Base-by-base conservation (phyloP, 495 filamentous ascomycete species). In the Neurospora sp. region DNA sequence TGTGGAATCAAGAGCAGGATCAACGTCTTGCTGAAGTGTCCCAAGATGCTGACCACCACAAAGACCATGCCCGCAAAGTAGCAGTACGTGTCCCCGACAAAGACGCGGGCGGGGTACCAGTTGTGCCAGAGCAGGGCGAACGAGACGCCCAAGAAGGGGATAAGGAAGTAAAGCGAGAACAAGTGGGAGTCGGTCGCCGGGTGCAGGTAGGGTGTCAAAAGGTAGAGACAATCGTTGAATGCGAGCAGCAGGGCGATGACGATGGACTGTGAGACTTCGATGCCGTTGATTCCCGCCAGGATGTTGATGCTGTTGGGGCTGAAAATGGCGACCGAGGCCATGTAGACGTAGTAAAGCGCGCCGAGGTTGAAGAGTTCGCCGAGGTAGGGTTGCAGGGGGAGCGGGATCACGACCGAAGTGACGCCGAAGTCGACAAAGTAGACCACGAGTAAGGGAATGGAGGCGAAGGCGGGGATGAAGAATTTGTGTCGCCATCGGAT, bases 31-130 rank as follows among this genome's bases (percentile, higher is more conserved):
- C 92, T 94, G 82, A 99, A 99, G 82, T 99, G 96, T 1, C 96
- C 96, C 31, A 97, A 84, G 73, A 99, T 97, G 68, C 93, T 93
- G 73, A 98, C 96, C 70, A 98, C 94, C 20, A 94, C 96, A 77
- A 99, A 98, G 12, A 97, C 93, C 94, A 98, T 99, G 72, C 96
- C 96, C 0, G 96, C 95, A 76, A 99, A 97, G 81, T 99, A 99
- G 86, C 96, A 99, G 84, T 98, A 99, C 20, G 96, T 99, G 79
- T 99, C 96, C 35, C 96, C 96, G 1, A 97, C 95, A 77, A 99
- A 99, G 2, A 97, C 96, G 71, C 89, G 90, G 16, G 95, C 92
- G 2, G 96, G 96, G 79, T 95, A 99, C 93, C 94, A 97, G 78
- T 99, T 99, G 83, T 99, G 94, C 79, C 80, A 88, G 75, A 94